Evolutionary conservation across 179 eudicot species (phyloP), one percentile per base, ranked within the genome.

Genomic region (Carnegiea gigantea): DNA sequence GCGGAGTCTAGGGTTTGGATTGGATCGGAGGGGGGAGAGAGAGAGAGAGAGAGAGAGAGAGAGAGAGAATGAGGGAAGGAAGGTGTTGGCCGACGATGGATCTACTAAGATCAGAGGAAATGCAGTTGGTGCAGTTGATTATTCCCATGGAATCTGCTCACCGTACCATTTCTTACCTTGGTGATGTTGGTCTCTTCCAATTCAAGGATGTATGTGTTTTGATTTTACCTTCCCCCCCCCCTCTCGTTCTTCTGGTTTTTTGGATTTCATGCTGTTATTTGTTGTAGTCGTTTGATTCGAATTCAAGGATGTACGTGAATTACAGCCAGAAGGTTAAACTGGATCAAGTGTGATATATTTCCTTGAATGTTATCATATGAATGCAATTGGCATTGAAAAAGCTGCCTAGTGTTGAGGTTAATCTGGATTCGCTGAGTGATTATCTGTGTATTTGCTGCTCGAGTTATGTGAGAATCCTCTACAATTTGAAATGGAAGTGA

Each of bases 141-240:
- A 91, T 93, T 33, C 98, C 96, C 4, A 72, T 88, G 75, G 98
- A 93, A 84, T 89, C 98, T 14, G 89, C 94, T 81, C 89, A 92
- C 76, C 98, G 92, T 9, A 82, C 91, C 33, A 81, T 93, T 79
- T 89, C 93, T 10, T 91, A 91, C 68, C 91, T 93, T 78, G 96
- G 98, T n/a, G 92, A 93, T 30, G 91, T 92, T 43, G 91, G 91
- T 49, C 86, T 93, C 64, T 88, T 92, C 46, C 98, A 93, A 88
- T 93, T 93, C 60, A 89, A 91, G 82, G 96, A 92, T 86, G 98
- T 93, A 86, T 77, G 87, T 80, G 1, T 43, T 62, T 59, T n/a
- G 5, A 43, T 48, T 57, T 20, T 62, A 33, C 38, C 78, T 76
- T 44, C 3, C 36, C 36, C 36, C 36, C 36, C 3, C 36, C 3